Percentiles rank a stretch among this genome's conserved stretches.
These are phyloP conservation scores for Rhododendron griersonianum DNA, from an alignment of 148 eudicot genomes.

Conservation along the genomic window DNA sequence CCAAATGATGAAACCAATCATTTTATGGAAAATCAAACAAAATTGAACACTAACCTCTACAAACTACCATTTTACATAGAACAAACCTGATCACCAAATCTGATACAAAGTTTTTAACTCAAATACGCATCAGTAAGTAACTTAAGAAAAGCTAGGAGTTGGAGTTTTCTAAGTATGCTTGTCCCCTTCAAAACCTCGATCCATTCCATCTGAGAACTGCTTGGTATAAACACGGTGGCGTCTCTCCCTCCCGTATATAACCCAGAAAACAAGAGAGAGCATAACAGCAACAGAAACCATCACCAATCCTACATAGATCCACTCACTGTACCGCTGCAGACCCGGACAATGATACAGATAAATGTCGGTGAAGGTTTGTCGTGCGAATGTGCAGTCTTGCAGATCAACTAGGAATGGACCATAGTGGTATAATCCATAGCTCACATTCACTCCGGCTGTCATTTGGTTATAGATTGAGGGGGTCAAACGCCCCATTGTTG, in stretches of 20 bases:
- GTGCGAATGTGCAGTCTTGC: slow-evolving; percentile 73
- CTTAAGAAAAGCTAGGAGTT: no score
- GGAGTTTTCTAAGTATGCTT: slow-evolving; percentile 12
- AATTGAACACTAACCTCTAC: not conserved
- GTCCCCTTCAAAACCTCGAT: slow-evolving; percentile 12
- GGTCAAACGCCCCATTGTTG: slow-evolving; percentile 67
- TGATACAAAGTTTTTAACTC: not conserved
- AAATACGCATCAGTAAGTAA: not conserved
- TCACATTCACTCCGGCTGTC: slow-evolving; percentile 56
- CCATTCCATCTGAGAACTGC: slow-evolving; percentile 1
- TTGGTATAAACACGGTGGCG: slow-evolving; percentile 61
- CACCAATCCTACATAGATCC: slow-evolving; percentile 70
- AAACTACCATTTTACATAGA: not conserved
- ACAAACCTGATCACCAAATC: not conserved
- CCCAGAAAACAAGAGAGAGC: slow-evolving; percentile 79
- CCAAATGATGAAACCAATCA: not conserved
- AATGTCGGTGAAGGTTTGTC: slow-evolving; percentile 61
- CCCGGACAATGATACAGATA: slow-evolving; percentile 56
- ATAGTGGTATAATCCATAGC: slow-evolving; percentile 55
- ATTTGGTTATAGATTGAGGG: slow-evolving; percentile 57
- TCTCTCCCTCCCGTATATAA: slow-evolving; percentile 78
- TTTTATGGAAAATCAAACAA: not conserved
- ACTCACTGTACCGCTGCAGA: slow-evolving; percentile 49
- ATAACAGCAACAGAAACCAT: slow-evolving; percentile 67
- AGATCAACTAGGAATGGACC: slow-evolving; percentile 73